Evolutionary conservation across 2,329 filamentous ascomycete genomes (phyloP).

Genomic region (Verticillium longisporum): DNA sequence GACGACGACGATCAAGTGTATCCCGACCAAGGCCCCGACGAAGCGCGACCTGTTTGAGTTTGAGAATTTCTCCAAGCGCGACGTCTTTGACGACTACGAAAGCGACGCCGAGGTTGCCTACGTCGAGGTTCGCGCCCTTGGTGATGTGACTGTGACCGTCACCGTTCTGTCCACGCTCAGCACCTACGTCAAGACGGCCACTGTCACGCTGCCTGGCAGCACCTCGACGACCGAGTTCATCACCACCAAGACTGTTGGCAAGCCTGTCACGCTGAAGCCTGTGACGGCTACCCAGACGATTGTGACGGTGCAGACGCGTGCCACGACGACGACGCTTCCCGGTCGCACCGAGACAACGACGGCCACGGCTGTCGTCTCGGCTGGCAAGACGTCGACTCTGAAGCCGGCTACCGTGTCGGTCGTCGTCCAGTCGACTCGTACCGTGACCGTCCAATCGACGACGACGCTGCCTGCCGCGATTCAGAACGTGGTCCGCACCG

Average conservation of each 20-base stretch:
- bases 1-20: conserved; percentile 2
- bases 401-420: conserved; percentile 6
- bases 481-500: not conserved
- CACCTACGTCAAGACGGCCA: conserved; percentile 14
- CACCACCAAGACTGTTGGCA: conserved; percentile 2
- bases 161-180: conserved; percentile 1
- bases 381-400: conserved; percentile 6
- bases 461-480: not conserved
- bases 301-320: not conserved
- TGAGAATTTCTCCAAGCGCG: too few species aligned
- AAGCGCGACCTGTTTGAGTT: not conserved
- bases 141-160: not conserved
- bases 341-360: not conserved
- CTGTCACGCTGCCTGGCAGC: conserved; percentile 3
- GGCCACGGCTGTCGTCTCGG: not conserved
- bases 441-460: conserved; percentile 1
- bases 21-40: not conserved
- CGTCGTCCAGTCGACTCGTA: conserved; percentile 9
- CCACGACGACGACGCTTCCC: conserved; percentile 1
- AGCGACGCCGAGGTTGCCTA: not conserved
- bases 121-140: not conserved
- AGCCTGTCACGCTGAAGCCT: conserved; percentile 5
- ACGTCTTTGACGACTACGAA: not conserved
- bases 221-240: conserved; percentile 1
- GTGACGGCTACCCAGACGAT: not conserved